Evolutionary conservation across 2,329 filamentous ascomycete species (phyloP), one percentile per base, ranked within the genome.

Genomic region (Hyphodiscus sp.): DNA sequence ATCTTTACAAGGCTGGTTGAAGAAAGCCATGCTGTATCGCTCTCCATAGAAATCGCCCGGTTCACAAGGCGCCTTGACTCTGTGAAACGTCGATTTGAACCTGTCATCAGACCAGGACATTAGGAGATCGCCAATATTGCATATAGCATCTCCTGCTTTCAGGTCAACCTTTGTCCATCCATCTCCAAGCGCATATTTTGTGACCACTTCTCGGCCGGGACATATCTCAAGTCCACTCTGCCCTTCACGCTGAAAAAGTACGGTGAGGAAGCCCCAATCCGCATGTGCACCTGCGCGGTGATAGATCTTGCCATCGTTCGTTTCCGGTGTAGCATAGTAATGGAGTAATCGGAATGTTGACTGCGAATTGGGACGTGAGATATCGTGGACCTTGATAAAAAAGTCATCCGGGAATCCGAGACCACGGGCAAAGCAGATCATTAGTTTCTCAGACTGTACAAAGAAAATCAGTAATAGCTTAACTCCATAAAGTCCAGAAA

Each of bases 61-160:
- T 59, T 83, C 78, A 26, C 69, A 73, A 0, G 81, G 81, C 1
- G 81, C 79, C 68, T 81, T 82, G 33, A 86, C 82, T 2, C 82
- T 75, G 67, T 86, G 83, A 50, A 83, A 81, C 0, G 82, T 84
- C 42, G 76, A 81, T 68, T 85, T 86, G 71, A 86, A 85, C 19
- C 81, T 75, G 65, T 86, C 83, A 63, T 86, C 82, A 26, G 76
- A 80, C 81, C 82, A 85, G 43, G 73, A 77, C 83, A 86, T 85
- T 16, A 86, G 71, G 51, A 86, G 69, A 63, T 86, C 82, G 3
- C 83, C 83, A 56, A 85, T 82, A 60, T 85, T 85, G 67, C 82
- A 85, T 9, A 86, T 77, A 52, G 83, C 80, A 56, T 76, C 76
- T 0, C 75, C 78, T 0, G 71, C 70, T 1, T 65, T 68, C 6